These are phyloP conservation scores for Penicillium brasilianum DNA, from an alignment of 2,329 filamentous ascomycete genomes.

Conservation along the genomic window DNA sequence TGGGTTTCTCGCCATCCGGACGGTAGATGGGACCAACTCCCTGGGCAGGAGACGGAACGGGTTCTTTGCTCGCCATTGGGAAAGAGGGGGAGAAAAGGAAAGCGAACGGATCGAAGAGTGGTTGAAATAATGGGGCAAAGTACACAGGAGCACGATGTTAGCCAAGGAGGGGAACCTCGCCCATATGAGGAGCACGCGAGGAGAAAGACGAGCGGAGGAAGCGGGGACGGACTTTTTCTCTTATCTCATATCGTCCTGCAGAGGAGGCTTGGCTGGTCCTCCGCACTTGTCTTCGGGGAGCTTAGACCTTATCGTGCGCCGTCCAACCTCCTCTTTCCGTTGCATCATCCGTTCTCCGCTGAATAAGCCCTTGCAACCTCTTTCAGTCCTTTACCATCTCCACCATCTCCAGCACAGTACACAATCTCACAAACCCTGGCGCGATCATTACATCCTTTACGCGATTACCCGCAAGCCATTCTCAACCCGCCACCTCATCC, in stretches of 20 bases:
- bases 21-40: conserved; percentile 81
- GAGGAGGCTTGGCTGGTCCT: neutral
- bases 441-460: neutral
- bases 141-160: neutral
- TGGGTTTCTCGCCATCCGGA: conserved; percentile 76
- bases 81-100: conserved; percentile 6
- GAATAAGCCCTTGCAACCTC: conserved; percentile 1
- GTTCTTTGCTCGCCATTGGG: conserved; percentile 37
- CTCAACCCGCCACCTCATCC: neutral
- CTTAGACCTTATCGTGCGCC: conserved; percentile 7
- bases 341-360: conserved; percentile 8
- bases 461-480: neutral
- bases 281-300: neutral
- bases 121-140: neutral
- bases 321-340: neutral
- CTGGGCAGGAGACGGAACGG: conserved; percentile 58
- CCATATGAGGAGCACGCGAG: conserved; percentile 9
- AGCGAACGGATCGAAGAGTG: neutral
- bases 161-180: neutral
- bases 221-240: conserved; percentile 24
- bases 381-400: neutral
- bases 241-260: conserved; percentile 24
- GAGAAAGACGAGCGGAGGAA: conserved; percentile 14
- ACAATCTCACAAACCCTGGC: neutral
- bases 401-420: neutral